phyloP scores from a whole-genome alignment of 495 filamentous ascomycete genomes.

The Lepraria neglecta region DNA sequence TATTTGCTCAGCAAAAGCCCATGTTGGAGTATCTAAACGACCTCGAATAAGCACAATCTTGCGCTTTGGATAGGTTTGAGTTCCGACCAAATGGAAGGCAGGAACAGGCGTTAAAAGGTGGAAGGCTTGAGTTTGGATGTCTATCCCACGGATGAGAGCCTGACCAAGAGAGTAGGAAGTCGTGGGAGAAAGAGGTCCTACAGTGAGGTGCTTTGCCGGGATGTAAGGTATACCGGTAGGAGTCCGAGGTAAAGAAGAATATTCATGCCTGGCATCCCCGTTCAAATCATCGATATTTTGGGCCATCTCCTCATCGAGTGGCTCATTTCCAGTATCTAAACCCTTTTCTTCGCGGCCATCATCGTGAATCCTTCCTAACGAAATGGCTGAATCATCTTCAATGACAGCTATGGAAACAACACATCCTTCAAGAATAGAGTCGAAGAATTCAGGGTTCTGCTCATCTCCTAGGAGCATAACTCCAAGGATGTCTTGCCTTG shows the following conservation, averaged over 20 bases:
- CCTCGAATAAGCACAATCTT: conserved; percentile 49
- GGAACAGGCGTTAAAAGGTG: conserved; percentile 47
- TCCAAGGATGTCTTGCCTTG: conserved; percentile 44
- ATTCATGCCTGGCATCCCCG: not conserved
- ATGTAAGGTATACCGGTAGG: conserved; percentile 39
- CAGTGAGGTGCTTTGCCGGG: conserved; percentile 36
- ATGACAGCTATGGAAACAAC: conserved; percentile 52
- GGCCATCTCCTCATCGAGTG: not conserved
- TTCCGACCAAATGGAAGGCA: conserved; percentile 16
- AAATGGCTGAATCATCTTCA: not conserved
- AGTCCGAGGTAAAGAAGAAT: conserved; percentile 32
- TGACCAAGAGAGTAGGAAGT: conserved; percentile 45
- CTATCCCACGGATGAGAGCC: conserved; percentile 47
- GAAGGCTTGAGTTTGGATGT: conserved; percentile 35
- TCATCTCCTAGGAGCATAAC: conserved; percentile 49
- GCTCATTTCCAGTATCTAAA: not conserved
- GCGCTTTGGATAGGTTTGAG: conserved; percentile 33
- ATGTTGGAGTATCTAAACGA: conserved; percentile 46
- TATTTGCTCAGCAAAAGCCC: conserved; percentile 37
- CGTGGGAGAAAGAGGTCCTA: conserved; percentile 39
- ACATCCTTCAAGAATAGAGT: conserved; percentile 50
- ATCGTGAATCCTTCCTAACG: no score
- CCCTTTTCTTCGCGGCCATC: not conserved
- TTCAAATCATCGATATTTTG: not conserved
- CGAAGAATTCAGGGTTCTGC: conserved; percentile 42